These are phyloP conservation scores for Daldinia caldariorum DNA, from an alignment of 495 filamentous ascomycete genomes.

Conservation along the genomic window DNA sequence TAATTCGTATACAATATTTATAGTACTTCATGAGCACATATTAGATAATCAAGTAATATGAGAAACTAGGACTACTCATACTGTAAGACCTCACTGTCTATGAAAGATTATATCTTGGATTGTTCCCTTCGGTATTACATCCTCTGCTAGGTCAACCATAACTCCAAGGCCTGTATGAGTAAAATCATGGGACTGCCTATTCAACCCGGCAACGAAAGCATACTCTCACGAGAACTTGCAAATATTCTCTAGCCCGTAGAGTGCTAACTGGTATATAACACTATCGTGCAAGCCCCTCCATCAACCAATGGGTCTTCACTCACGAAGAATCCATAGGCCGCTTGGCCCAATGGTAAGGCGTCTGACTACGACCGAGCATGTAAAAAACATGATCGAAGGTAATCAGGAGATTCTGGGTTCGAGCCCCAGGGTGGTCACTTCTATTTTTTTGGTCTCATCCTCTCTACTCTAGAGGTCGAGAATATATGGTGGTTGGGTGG, in stretches of 20 bases:
- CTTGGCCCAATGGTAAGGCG: slow-evolving; percentile 21
- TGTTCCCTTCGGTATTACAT: background rate
- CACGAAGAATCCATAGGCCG: slow-evolving; percentile 6
- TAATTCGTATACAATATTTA: background rate
- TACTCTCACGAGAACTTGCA: background rate
- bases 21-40: no score
- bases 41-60: no score
- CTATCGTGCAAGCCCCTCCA: background rate
- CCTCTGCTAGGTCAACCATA: background rate
- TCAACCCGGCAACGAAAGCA: background rate
- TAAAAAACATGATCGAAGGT: background rate
- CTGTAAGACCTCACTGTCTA: background rate
- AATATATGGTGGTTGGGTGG: background rate
- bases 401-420: slow-evolving; percentile 20
- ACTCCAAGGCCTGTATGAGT: background rate
- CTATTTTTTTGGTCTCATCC: background rate
- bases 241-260: background rate
- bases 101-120: background rate
- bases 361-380: slow-evolving; percentile 13
- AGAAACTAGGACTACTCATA: background rate
- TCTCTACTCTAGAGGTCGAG: no score
- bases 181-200: background rate
- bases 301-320: slow-evolving; percentile 2
- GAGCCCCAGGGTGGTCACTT: slow-evolving; percentile 16
- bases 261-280: background rate